Evolutionary conservation across 768 basidiomycete genomes (phyloP).

Genomic region (Pleurotus ostreatus): DNA sequence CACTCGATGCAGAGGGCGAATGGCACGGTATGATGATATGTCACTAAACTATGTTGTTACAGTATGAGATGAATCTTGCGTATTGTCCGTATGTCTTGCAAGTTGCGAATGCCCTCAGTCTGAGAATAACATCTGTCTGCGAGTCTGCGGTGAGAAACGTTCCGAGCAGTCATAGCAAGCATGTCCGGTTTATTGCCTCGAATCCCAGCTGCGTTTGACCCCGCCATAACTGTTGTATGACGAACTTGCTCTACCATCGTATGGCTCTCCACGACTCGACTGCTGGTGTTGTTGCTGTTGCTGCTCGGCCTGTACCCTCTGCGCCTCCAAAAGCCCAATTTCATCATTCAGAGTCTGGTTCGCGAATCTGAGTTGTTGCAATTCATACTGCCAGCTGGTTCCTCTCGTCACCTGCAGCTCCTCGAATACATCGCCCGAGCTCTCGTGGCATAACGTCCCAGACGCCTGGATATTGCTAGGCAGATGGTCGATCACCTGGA

Average conservation of each 20-base stretch:
- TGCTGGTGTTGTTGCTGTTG: neutral
- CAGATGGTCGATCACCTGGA: constrained; percentile 22
- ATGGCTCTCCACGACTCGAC: neutral
- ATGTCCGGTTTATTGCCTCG: neutral
- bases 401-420: constrained; percentile 65
- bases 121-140: no score
- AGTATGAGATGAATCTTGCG: no score
- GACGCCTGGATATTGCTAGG: constrained; percentile 9
- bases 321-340: constrained; percentile 27
- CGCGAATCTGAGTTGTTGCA: constrained; percentile 75
- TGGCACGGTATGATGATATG: no score
- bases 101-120: no score
- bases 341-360: constrained; percentile 68
- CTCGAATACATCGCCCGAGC: constrained; percentile 51
- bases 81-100: no score
- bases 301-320: constrained; percentile 2
- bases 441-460: constrained; percentile 6
- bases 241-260: neutral
- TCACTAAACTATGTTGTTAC: no score
- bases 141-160: no score
- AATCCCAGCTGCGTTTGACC: constrained; percentile 3
- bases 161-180: no score
- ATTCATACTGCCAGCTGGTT: constrained; percentile 91
- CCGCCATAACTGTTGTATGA: neutral
- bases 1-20: no score